Base-by-base conservation (phyloP, 371 early-diverging fungal genomes). In the Cokeromyces recurvatus region DNA sequence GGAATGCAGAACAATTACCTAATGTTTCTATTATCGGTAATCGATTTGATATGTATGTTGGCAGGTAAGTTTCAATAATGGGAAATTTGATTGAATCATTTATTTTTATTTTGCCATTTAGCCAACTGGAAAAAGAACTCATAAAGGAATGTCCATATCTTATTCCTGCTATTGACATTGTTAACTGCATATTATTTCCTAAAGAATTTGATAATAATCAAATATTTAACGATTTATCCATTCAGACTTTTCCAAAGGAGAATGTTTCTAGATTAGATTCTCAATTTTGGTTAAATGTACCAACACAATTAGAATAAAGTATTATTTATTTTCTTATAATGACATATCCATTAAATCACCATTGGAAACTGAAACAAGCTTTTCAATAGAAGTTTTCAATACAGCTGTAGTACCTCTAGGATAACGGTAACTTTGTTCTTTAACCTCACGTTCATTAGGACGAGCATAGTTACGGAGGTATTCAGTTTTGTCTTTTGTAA, bases 371-470 rank as follows among this genome's bases (percentile, higher is more conserved):
- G 48, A 24, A 17, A 69, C 68, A 36, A 71, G 51, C 25, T 57
- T 63, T 25, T 58, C 57, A 40, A 74, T 53, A n/a, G 68, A 67
- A 27, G 61, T 45, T 53, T 74, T 74, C 52, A 74, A 57, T 15
- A 74, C 52, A 43, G 74, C 76, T 29, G 76, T 75, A 10, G 76
- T 69, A 22, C 70, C 70, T 58, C 68, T 54, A 3, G 66, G 60
- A 35, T 60, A 75, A 48, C 34, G 58, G 74, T 95, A 97, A 62
- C 83, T 82, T 62, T 82, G 83, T 66, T 91, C 89, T 74, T 93
- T 94, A 42, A 65, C 60, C 3, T 77, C 90, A 53, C 95, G 88
- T 69, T 90, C 90, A 65, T 95, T 96, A 20, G 98, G 98, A 56
- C 63, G 81, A 42, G 63, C 71, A 64, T 92, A 90, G 70, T 92